Evolutionary conservation across 2,329 filamentous ascomycete genomes (phyloP).

Genomic region (Calycina marina): DNA sequence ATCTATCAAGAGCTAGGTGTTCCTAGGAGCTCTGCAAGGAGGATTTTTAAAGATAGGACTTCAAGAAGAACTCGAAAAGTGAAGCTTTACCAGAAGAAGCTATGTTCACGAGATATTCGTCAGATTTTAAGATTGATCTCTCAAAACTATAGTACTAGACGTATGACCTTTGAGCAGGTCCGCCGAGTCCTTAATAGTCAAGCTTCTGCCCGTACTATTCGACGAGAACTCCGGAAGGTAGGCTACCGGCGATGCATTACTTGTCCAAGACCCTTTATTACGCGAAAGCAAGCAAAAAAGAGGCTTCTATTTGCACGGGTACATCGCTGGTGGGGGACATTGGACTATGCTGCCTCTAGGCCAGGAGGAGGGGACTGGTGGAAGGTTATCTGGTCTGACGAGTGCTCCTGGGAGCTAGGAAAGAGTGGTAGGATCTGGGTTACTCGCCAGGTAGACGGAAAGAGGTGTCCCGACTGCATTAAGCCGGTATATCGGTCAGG

Average conservation of each 20-base stretch:
- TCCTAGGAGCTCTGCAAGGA: background rate
- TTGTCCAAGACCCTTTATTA: slow-evolving; percentile 1
- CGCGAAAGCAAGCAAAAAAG: slow-evolving; percentile 3
- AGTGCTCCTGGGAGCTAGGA: slow-evolving; percentile 2
- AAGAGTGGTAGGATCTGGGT: slow-evolving; percentile 4
- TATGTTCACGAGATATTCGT: background rate
- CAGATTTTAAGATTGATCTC: background rate
- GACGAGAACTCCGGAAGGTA: slow-evolving; percentile 1
- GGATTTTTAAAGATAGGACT: background rate
- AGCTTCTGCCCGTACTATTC: slow-evolving; percentile 1
- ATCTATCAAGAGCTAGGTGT: background rate
- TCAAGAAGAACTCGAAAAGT: background rate
- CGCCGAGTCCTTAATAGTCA: background rate
- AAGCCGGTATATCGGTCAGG: slow-evolving; percentile 2
- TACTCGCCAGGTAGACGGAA: slow-evolving; percentile 2
- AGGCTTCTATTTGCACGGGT: background rate
- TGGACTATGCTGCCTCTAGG: background rate
- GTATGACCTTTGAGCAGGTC: slow-evolving; percentile 1
- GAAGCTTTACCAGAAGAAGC: background rate
- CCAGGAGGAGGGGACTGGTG: background rate
- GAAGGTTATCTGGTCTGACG: slow-evolving; percentile 1
- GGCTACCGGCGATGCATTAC: slow-evolving; percentile 3
- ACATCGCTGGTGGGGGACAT: slow-evolving; percentile 1
- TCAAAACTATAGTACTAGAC: slow-evolving; percentile 1
- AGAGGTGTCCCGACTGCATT: slow-evolving; percentile 2